Evolutionary conservation across 371 early-diverging fungal genomes (phyloP).

Genomic region (Syncephalastrum monosporum): DNA sequence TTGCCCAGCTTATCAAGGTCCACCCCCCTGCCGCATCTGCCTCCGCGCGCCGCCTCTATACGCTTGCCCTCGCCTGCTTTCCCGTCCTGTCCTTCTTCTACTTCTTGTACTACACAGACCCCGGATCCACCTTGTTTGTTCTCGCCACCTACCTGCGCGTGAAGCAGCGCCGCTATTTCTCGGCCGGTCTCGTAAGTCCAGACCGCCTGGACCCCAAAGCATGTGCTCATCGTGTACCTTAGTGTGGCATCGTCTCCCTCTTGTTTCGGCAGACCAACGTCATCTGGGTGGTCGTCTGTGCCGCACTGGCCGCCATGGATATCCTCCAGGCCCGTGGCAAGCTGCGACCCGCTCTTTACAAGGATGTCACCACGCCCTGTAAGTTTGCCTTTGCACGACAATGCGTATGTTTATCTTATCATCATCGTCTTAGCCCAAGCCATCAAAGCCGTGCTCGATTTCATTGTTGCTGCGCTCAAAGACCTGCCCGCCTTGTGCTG

Average conservation of each 20-base stretch:
- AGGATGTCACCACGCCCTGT: too few relatives aligned
- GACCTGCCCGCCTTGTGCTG: slow-evolving; percentile 19
- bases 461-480: slow-evolving; percentile 3
- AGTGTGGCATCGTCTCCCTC: slow-evolving; percentile 61
- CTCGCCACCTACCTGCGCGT: slow-evolving; percentile 65
- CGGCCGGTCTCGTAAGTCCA: slow-evolving; percentile 57
- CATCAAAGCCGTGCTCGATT: not conserved
- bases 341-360: too few relatives aligned
- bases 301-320: slow-evolving; percentile 42
- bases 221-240: slow-evolving; percentile 2
- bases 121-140: slow-evolving; percentile 80
- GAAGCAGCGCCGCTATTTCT: slow-evolving; percentile 40
- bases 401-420: too few relatives aligned
- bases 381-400: not conserved
- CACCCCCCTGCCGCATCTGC: slow-evolving; percentile 30
- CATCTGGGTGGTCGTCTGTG: slow-evolving; percentile 74
- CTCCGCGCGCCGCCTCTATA: slow-evolving; percentile 28
- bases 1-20: slow-evolving; percentile 32
- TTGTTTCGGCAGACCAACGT: slow-evolving; percentile 92
- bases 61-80: slow-evolving; percentile 66
- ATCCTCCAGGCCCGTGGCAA: slow-evolving; percentile 9
- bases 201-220: not conserved
- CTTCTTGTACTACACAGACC: slow-evolving; percentile 91
- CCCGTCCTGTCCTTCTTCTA: slow-evolving; percentile 85
- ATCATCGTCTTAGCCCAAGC: not conserved